Conservation (phyloP, 2,329 filamentous ascomycete genomes). For the Cercospora sesami region DNA sequence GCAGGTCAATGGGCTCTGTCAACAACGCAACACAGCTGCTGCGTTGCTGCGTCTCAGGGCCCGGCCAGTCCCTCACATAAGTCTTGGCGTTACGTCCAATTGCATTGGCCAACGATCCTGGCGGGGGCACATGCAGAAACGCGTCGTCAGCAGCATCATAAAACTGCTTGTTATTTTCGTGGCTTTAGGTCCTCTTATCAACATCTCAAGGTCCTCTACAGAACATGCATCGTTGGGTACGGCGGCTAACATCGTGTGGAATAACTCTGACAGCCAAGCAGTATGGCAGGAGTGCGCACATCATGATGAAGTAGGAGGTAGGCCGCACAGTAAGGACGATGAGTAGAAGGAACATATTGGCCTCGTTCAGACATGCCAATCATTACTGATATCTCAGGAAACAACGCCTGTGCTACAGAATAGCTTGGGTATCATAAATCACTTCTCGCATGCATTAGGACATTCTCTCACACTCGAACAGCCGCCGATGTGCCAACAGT, state of each 20-base stretch:
- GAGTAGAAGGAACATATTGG: not conserved
- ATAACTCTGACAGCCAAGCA: not conserved
- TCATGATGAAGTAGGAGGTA: not conserved
- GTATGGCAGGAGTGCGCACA: not conserved
- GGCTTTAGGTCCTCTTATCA: not conserved
- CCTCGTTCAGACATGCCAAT: not conserved
- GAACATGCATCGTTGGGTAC: not conserved
- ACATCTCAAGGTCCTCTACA: not conserved
- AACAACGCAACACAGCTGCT: not conserved
- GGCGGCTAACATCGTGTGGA: not conserved
- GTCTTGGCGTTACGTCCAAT: constrained; percentile 3
- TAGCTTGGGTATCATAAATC: constrained; percentile 9
- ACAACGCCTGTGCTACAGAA: not conserved
- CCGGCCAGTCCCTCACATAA: constrained; percentile 3
- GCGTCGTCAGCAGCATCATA: not conserved
- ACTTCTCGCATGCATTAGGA: not conserved
- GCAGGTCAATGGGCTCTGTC: constrained; percentile 4
- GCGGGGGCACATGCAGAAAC: not conserved
- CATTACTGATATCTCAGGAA: not conserved
- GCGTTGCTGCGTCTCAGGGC: not conserved
- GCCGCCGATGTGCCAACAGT: not conserved
- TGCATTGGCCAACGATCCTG: not conserved
- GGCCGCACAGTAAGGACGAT: not conserved
- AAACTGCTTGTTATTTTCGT: not conserved
- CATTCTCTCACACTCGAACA: not conserved